Base-by-base conservation (phyloP, 169 alveolate genomes). In the Plasmodium yoelii region DNA sequence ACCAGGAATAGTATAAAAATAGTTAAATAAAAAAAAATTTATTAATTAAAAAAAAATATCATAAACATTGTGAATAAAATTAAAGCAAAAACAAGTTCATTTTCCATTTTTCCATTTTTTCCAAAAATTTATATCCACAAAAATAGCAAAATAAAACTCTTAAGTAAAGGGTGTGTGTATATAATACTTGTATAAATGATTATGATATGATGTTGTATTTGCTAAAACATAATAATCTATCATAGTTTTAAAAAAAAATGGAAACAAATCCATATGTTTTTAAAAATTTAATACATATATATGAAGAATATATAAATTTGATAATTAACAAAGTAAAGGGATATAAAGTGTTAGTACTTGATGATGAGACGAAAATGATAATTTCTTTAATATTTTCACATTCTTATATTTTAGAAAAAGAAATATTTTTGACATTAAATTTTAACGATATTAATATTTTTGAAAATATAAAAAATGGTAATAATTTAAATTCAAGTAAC, bases 331-430 rank as follows among this genome's bases (percentile, higher is more conserved):
- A 92, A 0, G 95, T 93, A 10, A 93, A 93, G 87, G 96, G 96
- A 1, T 46, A 92, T 65, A 95, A 98, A 96, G 97, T 98, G 44
- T 91, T 97, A 15, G 93, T 98, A 46, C 77, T 97, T 61, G 99
- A 98, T 84, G 93, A 92, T 55, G 99, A 97, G 71, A 97, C 99
- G 10, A 92, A 94, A 51, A 94, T 93, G 34, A 95, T 96, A 9
- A 95, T 98, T 53, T 97, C 99, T 15, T 88, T 98, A 15, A 98
- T 96, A 15, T 96, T 94, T 87, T 94, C 98, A 3, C 97, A 97
- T 86, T 92, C 98, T 12, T 93, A 96, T 72, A 94, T 97, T 5
- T 90, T 98, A 24, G 96, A 97, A 75, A 97, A 94, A 71, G 98
- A 97, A 61, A 98, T 97, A 7, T 96, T 96, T 87, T 90, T 97